These are phyloP conservation scores for Eucalyptus caleyi DNA, from an alignment of 345 rosid genomes.

Conservation along the genomic window DNA sequence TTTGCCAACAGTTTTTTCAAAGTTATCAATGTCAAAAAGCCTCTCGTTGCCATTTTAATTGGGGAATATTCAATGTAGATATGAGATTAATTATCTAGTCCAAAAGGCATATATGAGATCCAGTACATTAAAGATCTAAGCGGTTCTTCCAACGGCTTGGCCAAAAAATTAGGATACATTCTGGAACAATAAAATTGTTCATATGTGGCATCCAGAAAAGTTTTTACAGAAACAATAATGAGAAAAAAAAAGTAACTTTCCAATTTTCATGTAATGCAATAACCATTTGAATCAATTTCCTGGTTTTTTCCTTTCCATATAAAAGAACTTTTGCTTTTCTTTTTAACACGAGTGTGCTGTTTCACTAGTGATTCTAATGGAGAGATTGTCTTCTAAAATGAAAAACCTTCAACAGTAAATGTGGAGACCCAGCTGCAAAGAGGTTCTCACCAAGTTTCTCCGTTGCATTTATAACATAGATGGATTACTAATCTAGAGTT, in stretches of 20 bases:
- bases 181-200: neutral
- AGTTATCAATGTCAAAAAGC: too few species aligned
- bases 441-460: too few species aligned
- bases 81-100: neutral
- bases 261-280: neutral
- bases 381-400: too few species aligned
- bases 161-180: neutral
- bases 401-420: too few species aligned
- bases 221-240: neutral
- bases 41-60: neutral
- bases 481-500: too few species aligned
- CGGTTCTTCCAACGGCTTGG: neutral
- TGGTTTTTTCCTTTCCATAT: neutral
- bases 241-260: neutral
- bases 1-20: too few species aligned
- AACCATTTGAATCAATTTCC: neutral
- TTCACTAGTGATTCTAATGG: too few species aligned
- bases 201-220: neutral
- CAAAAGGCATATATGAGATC: neutral
- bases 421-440: too few species aligned
- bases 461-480: too few species aligned
- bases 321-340: too few species aligned
- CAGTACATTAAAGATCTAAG: neutral
- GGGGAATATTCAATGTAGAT: fast-evolving
- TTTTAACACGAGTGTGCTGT: too few species aligned